Conservation (phyloP, 352 stramenopile species). For the Phytopythium chamaehyphon region DNA sequence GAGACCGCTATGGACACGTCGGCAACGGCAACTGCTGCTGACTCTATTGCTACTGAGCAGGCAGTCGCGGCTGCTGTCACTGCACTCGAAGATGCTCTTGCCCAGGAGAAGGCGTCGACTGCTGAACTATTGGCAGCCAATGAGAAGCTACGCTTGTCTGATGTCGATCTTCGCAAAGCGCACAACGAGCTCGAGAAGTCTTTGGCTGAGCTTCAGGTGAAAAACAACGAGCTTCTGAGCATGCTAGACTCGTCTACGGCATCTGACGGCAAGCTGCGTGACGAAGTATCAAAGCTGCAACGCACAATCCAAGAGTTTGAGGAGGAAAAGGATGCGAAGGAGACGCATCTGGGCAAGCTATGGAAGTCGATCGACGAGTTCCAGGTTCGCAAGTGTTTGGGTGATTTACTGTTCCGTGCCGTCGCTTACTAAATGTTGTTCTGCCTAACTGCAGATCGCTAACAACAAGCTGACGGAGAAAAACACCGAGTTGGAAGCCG, state of each 20-base stretch:
- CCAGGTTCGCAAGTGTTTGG: constrained; percentile 10
- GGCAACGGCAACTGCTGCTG: background rate
- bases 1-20: constrained; percentile 10
- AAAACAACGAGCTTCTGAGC: constrained; percentile 8
- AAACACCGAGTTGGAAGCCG: constrained; percentile 34
- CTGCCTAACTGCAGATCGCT: constrained; percentile 12
- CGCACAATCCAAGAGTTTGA: constrained; percentile 23
- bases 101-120: constrained; percentile 13
- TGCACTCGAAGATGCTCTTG: constrained; percentile 15
- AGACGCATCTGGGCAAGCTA: constrained; percentile 48
- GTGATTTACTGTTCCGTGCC: background rate
- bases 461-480: constrained; percentile 46
- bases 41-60: constrained; percentile 6
- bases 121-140: constrained; percentile 14
- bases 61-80: constrained; percentile 8
- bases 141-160: constrained; percentile 13
- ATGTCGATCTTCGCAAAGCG: constrained; percentile 16
- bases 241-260: constrained; percentile 11
- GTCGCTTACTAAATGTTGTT: background rate
- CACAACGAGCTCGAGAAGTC: constrained; percentile 22
- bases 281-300: constrained; percentile 25
- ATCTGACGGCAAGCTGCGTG: constrained; percentile 8
- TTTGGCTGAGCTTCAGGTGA: constrained; percentile 10
- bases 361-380: constrained; percentile 52
- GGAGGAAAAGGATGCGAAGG: constrained; percentile 32